Conservation (phyloP, 441 rosid genomes). For the Pelargonium myrrhifolium region DNA sequence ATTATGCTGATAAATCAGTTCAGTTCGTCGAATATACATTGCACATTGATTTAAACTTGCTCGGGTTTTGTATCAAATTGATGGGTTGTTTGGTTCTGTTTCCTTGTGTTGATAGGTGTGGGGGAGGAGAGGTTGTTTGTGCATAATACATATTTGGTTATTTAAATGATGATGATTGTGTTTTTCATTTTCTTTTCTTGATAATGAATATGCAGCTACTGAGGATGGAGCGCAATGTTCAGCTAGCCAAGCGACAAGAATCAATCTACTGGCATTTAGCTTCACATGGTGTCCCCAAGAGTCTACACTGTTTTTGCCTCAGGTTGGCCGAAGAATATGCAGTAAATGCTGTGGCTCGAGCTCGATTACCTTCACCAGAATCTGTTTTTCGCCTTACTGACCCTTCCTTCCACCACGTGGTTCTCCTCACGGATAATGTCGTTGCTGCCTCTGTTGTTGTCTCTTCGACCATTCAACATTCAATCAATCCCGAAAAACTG, state of each 20-base stretch:
- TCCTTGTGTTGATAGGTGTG: no score
- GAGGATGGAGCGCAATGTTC: conserved; percentile 66
- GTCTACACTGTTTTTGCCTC: conserved; percentile 76
- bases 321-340: conserved; percentile 84
- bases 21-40: no score
- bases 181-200: not conserved
- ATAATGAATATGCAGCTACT: conserved; percentile 40
- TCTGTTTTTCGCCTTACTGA: conserved; percentile 58
- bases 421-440: conserved; percentile 77
- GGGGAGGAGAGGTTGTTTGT: no score
- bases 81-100: no score
- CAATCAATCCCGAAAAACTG: conserved; percentile 54
- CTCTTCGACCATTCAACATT: conserved; percentile 57
- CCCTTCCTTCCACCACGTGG: conserved; percentile 61
- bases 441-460: conserved; percentile 86
- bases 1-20: no score
- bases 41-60: no score
- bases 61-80: no score
- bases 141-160: no score
- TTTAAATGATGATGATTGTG: no score
- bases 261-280: conserved; percentile 83
- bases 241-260: conserved; percentile 64
- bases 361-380: conserved; percentile 72
- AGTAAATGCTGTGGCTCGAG: conserved; percentile 69
- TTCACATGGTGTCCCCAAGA: conserved; percentile 76